These are phyloP conservation scores for Fusarium keratoplasticum DNA, from an alignment of 2,329 filamentous ascomycete genomes.

Conservation along the genomic window DNA sequence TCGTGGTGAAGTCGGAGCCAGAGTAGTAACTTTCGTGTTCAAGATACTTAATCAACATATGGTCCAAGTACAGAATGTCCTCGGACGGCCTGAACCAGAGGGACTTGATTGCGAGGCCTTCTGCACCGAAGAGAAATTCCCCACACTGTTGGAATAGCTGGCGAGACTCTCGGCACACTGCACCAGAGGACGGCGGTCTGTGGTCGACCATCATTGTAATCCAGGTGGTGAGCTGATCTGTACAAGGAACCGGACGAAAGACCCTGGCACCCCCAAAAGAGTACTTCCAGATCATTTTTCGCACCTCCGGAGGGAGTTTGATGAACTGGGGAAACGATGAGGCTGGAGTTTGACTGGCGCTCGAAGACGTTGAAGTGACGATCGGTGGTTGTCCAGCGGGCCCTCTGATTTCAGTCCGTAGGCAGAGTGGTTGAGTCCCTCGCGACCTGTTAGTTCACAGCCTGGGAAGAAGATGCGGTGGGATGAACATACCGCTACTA, in stretches of 20 bases:
- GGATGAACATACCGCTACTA: neutral
- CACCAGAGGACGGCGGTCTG: neutral
- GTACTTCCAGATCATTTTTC: neutral
- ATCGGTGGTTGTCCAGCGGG: neutral
- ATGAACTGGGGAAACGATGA: neutral
- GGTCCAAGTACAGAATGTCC: slow-evolving; percentile 11
- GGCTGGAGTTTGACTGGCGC: neutral
- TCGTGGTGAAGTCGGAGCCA: neutral
- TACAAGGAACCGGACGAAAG: neutral
- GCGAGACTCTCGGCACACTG: neutral
- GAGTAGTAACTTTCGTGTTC: neutral
- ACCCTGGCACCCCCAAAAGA: slow-evolving; percentile 1
- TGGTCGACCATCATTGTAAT: neutral
- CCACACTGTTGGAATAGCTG: neutral
- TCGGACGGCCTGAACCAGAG: neutral
- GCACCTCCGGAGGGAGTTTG: neutral
- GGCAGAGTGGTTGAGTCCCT: neutral
- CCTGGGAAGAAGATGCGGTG: neutral
- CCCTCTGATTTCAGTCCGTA: neutral
- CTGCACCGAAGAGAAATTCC: neutral
- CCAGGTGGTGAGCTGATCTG: neutral
- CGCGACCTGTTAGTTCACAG: neutral
- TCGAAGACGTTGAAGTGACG: neutral
- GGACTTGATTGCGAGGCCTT: neutral
- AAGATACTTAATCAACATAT: neutral